Evolutionary conservation across 176 grass and related monocot species (phyloP), one percentile per base, ranked within the genome.

Genomic region (Carex cristatella): DNA sequence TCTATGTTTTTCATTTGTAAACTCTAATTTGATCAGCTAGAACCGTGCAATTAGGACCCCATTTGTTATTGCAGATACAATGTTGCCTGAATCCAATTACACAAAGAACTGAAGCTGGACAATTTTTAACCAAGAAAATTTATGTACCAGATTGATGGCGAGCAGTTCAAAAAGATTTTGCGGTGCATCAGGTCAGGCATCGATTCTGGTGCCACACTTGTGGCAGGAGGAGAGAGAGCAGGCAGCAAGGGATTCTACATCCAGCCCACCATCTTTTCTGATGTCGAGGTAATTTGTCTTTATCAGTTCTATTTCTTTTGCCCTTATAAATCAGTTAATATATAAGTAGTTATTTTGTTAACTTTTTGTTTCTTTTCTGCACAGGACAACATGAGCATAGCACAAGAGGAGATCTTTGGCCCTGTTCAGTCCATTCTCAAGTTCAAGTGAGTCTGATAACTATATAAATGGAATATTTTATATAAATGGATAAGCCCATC

Each of bases 381-480:
- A 28, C 60, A 97, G 96, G 96, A 98, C n/a, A 87, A 84, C 2
- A 95, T 95, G 96, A 84, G 59, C 75, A 98, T 98, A 61, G 96
- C 93, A 4, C 60, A 79, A 82, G 93, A 98, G 10, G 93, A 95
- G 88, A 98, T 98, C 81, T 98, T 98, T 40, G 93, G 96, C 74
- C 93, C 96, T 15, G 93, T 98, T 31, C 96, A 98, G 83, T 88
- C 96, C 46, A 98, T 95, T 89, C 91, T 98, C 78, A 98, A 95
- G 83, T 95, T 98, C 93, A 90, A 86, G 95, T 94, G 54, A 82
- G 81, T 56, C 65, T 42, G 13, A 51, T 62, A 13, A 42, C 23
- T 74, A 32, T 67, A 84, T 84, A 84, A 74, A 18, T 57, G 3
- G 15, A 23, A 54, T 31, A 7, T 59, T 81, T 58, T 15, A 54